Evolutionary conservation across 257 asterid genomes (phyloP).

Genomic region (Solanum tacnaense): DNA sequence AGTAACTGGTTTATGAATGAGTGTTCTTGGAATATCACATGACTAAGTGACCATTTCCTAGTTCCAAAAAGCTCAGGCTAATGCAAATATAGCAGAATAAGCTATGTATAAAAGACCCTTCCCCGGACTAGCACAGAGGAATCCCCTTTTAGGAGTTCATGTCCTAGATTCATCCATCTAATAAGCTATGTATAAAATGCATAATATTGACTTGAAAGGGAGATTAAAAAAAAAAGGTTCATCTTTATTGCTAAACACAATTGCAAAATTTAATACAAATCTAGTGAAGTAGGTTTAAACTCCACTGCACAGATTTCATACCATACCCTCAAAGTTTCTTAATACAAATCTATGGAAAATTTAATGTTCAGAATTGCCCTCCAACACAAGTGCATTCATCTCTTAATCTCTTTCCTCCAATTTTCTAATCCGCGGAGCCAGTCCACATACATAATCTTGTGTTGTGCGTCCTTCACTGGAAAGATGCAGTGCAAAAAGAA

Average conservation of each 20-base stretch:
- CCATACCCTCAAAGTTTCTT: not conserved
- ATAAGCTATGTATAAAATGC: not conserved
- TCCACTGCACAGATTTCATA: not conserved
- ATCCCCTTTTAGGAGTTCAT: not conserved
- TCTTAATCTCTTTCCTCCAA: slow-evolving; percentile 43
- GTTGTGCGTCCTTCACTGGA: slow-evolving; percentile 38
- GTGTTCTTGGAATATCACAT: not conserved
- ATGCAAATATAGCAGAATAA: not conserved
- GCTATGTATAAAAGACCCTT: not conserved
- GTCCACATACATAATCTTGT: slow-evolving; percentile 57
- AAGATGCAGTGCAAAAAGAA: too few species aligned
- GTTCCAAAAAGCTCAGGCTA: too few species aligned
- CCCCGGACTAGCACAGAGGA: not conserved
- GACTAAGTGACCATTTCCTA: not conserved
- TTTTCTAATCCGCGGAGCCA: slow-evolving; percentile 49
- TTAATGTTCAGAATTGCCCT: not conserved
- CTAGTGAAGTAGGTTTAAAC: not conserved
- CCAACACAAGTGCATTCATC: slow-evolving; percentile 9
- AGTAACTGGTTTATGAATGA: too few species aligned
- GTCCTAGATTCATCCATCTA: not conserved
- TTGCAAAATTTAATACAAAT: not conserved
- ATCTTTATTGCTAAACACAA: not conserved
- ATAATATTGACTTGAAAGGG: not conserved
- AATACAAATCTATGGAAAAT: not conserved
- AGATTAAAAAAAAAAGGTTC: not conserved